Percentiles rank a stretch among this genome's conserved stretches.
Evolutionary conservation across 139 green algal species (phyloP).

Genomic region (Chlamydomonas schloesseri): DNA sequence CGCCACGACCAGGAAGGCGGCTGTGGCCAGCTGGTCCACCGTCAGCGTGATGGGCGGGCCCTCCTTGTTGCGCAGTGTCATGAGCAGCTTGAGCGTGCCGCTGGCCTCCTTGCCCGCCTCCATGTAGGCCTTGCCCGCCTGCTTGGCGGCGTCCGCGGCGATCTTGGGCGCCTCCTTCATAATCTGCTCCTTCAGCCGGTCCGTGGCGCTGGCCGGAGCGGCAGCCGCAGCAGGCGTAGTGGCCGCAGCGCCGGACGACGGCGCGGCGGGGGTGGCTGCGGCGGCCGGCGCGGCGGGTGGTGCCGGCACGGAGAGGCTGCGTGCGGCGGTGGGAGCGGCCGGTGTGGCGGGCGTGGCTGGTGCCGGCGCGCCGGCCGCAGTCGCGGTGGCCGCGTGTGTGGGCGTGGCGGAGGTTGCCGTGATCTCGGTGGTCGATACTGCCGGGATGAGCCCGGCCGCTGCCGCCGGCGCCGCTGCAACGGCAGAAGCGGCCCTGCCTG

Average conservation of each 20-base stretch:
- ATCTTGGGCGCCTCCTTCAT: background rate
- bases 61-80: background rate
- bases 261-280: background rate
- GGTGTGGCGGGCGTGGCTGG: background rate
- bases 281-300: too few species aligned
- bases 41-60: slow-evolving; percentile 42
- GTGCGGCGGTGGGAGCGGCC: background rate
- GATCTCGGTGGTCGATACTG: too few species aligned
- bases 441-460: background rate
- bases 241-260: too few species aligned
- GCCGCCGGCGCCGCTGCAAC: too few species aligned
- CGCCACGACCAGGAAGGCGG: slow-evolving; percentile 1
- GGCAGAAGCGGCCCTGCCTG: background rate
- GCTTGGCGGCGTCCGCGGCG: background rate
- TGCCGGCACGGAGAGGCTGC: too few species aligned
- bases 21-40: slow-evolving; percentile 29
- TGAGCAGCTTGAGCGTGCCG: background rate
- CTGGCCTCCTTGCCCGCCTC: slow-evolving; percentile 8
- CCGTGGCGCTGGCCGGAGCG: background rate
- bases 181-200: background rate
- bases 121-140: slow-evolving; percentile 19
- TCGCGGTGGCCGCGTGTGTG: background rate
- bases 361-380: background rate
- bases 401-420: background rate
- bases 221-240: too few species aligned